Evolutionary conservation across 2,329 filamentous ascomycete species (phyloP), one percentile per base, ranked within the genome.

Genomic region (Monosporascus ibericus): DNA sequence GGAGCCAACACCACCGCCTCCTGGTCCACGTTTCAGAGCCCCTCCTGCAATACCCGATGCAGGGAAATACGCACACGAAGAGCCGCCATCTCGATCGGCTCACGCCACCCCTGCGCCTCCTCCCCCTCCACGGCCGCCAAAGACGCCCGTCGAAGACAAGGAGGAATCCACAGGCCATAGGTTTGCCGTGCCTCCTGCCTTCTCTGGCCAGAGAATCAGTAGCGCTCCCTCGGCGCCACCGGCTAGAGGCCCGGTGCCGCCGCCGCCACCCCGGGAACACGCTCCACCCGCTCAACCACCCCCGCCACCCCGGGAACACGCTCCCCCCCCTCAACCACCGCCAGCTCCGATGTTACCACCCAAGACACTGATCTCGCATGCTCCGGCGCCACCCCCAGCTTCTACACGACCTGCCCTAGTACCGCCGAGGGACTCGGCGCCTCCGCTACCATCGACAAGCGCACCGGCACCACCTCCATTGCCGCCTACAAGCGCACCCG

Each of bases 11-110:
- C 88, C 90, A 14, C 82, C 85, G 18, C 78, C 79, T 9, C 82
- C 85, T n/a, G 78, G 78, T 9, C 80, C 84, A 22, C 80, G 85
- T 49, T 97, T 95, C 73, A 81, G 85, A 58, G 92, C 90, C 8
- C 94, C 94, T 46, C 94, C 94, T 36, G 89, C 92, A 2, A 72
- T 97, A 54, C 84, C 90, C 51, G 92, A 96, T 68, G 94, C 94
- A 53, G 94, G 94, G 38, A 95, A 90, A 70, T 94, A 84, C 65
- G 90, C 87, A 3, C 78, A 85, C 71, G 70, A 51, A 66, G 79
- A 68, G 61, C 75, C 64, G 69, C 77, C 63, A 68, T 72, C 55
- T 66, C 71, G 60, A 64, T 70, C 67, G 15, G 65, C 61, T 51
- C 77, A 59, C 62, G 61, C 75, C 9, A 75, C 75, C 48, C 75